Conservation (phyloP, 2,329 filamentous ascomycete species). For the Colletotrichum siamense region DNA sequence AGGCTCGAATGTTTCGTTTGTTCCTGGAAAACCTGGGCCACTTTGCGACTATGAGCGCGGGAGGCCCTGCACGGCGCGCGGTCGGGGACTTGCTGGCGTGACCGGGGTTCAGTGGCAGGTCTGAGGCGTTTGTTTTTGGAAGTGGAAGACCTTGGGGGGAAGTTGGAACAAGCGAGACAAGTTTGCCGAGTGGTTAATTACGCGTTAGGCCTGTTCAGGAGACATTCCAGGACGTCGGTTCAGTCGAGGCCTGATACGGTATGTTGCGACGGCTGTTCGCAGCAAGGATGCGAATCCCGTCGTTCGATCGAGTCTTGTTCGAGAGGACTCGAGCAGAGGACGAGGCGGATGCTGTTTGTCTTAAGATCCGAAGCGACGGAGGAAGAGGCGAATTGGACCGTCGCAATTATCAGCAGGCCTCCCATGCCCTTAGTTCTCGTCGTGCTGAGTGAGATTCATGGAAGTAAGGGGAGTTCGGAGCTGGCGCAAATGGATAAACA, state of each 20-base stretch:
- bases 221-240: background rate
- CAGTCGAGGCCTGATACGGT: background rate
- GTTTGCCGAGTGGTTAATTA: slow-evolving; percentile 15
- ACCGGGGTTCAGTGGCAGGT: slow-evolving; percentile 3
- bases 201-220: slow-evolving; percentile 14
- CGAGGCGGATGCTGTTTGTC: background rate
- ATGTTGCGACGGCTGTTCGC: background rate
- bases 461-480: background rate
- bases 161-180: slow-evolving; percentile 10
- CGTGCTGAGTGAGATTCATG: background rate
- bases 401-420: background rate
- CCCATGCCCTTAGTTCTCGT: background rate
- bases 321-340: background rate
- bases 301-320: background rate
- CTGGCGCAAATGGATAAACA: background rate
- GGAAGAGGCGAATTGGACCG: background rate
- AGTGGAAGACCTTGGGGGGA: background rate
- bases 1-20: slow-evolving; percentile 19
- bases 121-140: slow-evolving; percentile 6
- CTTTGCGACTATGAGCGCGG: slow-evolving; percentile 11
- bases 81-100: slow-evolving; percentile 16
- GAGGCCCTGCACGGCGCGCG: slow-evolving; percentile 21
- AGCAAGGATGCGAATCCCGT: background rate
- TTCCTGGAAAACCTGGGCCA: slow-evolving; percentile 5
- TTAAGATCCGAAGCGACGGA: background rate